Evolutionary conservation across 1,284 basidiomycete species (phyloP), one percentile per base, ranked within the genome.

Genomic region (Ganoderma leucocontextum): DNA sequence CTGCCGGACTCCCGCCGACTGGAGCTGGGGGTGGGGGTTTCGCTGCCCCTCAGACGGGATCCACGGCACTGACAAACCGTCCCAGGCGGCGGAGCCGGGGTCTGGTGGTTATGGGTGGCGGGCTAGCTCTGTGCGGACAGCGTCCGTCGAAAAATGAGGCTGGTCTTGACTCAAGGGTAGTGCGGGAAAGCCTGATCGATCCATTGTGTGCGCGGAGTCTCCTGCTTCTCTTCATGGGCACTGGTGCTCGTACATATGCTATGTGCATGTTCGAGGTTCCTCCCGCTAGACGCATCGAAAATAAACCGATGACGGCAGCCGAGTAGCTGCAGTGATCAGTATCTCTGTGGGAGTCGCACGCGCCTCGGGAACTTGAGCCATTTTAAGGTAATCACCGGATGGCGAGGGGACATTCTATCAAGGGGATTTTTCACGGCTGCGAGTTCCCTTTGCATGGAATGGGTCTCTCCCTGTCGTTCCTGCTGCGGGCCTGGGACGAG

Each of bases 321-420:
- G 53, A 29, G 13, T 35, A 35, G 53, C 29, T 35, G 4, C 5
- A 35, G 38, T 36, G n/a, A 29, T 10, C 8, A 29, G 29, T 29
- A 38, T 60, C 38, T 13, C 36, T 59, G 57, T 60, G 58, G 38
- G 58, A 60, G 36, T 60, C 58, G 22, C 38, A 25, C 29, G 29
- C 22, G 29, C 55, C 19, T 35, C 33, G 33, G 19, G 55, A 10
- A 29, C 29, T 29, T 29, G 29, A 29, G 2, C n/a, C 35, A n/a
- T 38, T n/a, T 9, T 5, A 17, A 29, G 13, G 2, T 39, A 41
- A 12, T 25, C 13, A 41, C 58, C 58, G 22, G 58, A 41, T 29
- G 29, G 29, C 38, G 22, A 29, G 36, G 17, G 57, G 7, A 58
- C 33, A 38, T 38, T 22, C 57, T 58, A 38, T 36, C 36, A 38